Evolutionary conservation across 139 green algal genomes (phyloP), one percentile per base, ranked within the genome.

Genomic region (Micractinium sp.): DNA sequence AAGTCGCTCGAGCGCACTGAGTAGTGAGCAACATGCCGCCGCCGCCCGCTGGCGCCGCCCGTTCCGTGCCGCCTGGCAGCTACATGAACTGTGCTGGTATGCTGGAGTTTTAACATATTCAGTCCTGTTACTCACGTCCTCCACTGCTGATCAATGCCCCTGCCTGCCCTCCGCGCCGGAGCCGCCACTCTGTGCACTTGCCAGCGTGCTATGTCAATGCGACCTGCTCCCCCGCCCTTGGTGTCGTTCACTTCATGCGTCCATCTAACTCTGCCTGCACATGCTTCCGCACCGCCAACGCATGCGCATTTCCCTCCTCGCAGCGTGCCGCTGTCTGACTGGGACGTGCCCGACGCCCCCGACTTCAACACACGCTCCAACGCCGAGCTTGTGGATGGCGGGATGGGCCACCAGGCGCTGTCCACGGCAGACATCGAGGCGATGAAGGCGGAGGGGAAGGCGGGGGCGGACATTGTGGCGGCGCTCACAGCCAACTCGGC

Each of bases 391-490:
- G 82, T 91, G 56, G 74, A 86, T 13, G 36, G 36, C 27, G 36
- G 25, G 9, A 9, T 20, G 16, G 74, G 71, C 53, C 53, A 90
- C 60, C 71, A 89, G 78, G 67, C 86, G 20, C 66, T 80, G 47
- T 82, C n/a, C 3, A 31, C 41, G 2, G 53, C 47, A 0, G 87
- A 92, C 53, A 92, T 93, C 41, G 74, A 85, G 27, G 82, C 36
- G 5, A 85, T 91, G 80, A 87, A 90, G 86, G 78, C 53, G 7
- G n/a, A 27, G 2, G 91, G 92, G 36, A 63, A 63, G 82, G 60
- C 53, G 19, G 96, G 95, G 4, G 80, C 82, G 0, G 95, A 96
- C 47, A 98, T 99, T 66, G 89, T 99, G 25, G 93, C 92, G 0
- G 95, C 95, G 3, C 90, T 99, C 38, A 87, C 87, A 63, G 93